Conservation (phyloP, 345 rosid species). For the Eucalyptus sideroxylon region DNA sequence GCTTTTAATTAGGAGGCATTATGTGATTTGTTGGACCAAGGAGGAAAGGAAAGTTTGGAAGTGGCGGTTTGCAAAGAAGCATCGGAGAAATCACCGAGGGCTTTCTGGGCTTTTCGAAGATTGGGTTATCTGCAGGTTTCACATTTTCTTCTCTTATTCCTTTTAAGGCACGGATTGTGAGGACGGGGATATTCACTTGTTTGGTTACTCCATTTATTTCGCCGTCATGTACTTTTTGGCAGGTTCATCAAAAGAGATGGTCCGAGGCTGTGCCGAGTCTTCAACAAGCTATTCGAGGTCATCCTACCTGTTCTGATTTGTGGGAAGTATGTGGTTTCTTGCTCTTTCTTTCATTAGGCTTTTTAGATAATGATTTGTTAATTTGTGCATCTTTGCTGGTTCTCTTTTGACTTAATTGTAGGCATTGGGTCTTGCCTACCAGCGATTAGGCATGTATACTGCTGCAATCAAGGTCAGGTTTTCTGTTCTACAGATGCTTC, state of each 20-base stretch:
- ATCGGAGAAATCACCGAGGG: constrained; percentile 73
- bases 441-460: constrained; percentile 86
- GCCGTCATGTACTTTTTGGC: neutral
- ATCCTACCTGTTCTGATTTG: constrained; percentile 62
- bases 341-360: neutral
- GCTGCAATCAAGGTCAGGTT: constrained; percentile 79
- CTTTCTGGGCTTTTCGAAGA: constrained; percentile 89
- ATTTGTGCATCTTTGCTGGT: neutral
- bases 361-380: neutral
- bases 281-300: constrained; percentile 92
- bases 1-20: constrained; percentile 38
- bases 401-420: neutral
- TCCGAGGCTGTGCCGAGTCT: constrained; percentile 87
- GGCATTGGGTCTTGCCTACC: constrained; percentile 96
- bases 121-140: constrained; percentile 72
- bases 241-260: constrained; percentile 65
- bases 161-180: neutral
- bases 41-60: constrained; percentile 69
- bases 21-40: constrained; percentile 65
- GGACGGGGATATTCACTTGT: neutral
- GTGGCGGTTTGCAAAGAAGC: constrained; percentile 65
- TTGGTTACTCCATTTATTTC: neutral
- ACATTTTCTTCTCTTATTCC: neutral
- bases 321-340: constrained; percentile 62
- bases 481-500: neutral